Evolutionary conservation across 2,329 filamentous ascomycete genomes (phyloP), one percentile per base, ranked within the genome.

Genomic region (Penicillium sp.): DNA sequence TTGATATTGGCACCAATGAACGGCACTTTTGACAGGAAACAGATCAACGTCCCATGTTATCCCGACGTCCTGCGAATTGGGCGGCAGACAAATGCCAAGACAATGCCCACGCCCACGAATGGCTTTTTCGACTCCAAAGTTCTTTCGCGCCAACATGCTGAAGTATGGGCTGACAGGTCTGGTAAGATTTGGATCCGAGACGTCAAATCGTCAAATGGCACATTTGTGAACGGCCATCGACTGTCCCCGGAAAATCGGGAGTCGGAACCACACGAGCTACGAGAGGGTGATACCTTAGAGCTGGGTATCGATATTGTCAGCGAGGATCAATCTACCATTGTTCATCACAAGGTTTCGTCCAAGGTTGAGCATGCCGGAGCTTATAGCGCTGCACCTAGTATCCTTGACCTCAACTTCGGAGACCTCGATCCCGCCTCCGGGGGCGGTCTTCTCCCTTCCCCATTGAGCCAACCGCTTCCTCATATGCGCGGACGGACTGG

Each of bases 111-210:
- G 0, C 84, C 89, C 0, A 75, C 85, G 53, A 99, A 99, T 72
- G 93, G 93, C 30, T 99, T 88, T 71, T 99, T 99, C 65, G 93
- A 99, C 70, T 97, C 92, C 43, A 99, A 99, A 72, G 93, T 99
- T 22, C 80, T 99, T 19, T 97, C 93, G 33, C 81, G 93, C 62
- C 90, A 96, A 67, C 93, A 99, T 69, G 93, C 93, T 30, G 93
- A 99, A 69, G 87, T 99, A 31, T 97, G 90, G 83, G 90, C 93
- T 12, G 85, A 88, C 46, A 84, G 88, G 55, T 78, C 74, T 54
- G 91, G 91, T 45, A 95, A 95, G 67, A 87, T 99, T 36, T 97
- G 86, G 81, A 97, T 99, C 60, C 83, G 91, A 50, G 93, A 99
- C 72, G 88, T 99, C 61, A 99, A 97, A 72, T 97, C 93, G 0